Evolutionary conservation across 1,284 basidiomycete genomes (phyloP).

Genomic region (Mycena citricolor): DNA sequence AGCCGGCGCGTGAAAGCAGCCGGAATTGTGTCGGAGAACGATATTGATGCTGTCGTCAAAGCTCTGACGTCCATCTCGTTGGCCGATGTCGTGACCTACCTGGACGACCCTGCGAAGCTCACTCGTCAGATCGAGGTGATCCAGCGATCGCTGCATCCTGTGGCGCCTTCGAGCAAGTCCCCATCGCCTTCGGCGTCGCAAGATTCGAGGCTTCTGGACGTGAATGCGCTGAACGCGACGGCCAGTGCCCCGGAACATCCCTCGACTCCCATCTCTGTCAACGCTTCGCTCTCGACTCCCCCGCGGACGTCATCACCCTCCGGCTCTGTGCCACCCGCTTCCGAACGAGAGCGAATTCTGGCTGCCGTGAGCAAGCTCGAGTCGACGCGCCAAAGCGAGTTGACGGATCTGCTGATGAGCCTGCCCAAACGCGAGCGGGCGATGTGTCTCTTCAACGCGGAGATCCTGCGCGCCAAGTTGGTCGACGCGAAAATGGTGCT

Average conservation of each 20-base stretch:
- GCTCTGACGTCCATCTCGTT: constrained; percentile 67
- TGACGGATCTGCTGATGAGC: constrained; percentile 79
- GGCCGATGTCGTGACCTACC: constrained; percentile 69
- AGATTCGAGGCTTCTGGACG: constrained; percentile 62
- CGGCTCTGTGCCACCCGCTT: constrained; percentile 66
- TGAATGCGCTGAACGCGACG: constrained; percentile 61
- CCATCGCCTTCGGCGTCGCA: constrained; percentile 52
- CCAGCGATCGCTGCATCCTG: constrained; percentile 37
- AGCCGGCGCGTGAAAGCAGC: constrained; percentile 67
- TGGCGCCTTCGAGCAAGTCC: constrained; percentile 36
- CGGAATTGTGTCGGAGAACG: constrained; percentile 48
- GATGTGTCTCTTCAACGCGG: constrained; percentile 85
- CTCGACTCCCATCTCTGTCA: constrained; percentile 76
- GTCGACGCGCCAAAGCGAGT: constrained; percentile 51
- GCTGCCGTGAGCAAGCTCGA: constrained; percentile 67
- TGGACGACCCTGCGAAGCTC: constrained; percentile 69
- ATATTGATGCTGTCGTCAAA: constrained; percentile 67
- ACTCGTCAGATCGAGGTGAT: constrained; percentile 58
- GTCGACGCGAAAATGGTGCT: constrained; percentile 80
- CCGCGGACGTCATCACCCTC: constrained; percentile 80
- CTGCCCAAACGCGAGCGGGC: constrained; percentile 86
- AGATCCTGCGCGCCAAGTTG: constrained; percentile 76
- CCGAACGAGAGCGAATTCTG: constrained; percentile 76
- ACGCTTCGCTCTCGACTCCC: constrained; percentile 69
- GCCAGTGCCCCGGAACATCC: constrained; percentile 82